Percentiles rank a stretch among this genome's conserved stretches.
These are phyloP conservation scores for Pichia nanzhaoensis DNA, from an alignment of 805 yeast genomes.

Conservation along the genomic window DNA sequence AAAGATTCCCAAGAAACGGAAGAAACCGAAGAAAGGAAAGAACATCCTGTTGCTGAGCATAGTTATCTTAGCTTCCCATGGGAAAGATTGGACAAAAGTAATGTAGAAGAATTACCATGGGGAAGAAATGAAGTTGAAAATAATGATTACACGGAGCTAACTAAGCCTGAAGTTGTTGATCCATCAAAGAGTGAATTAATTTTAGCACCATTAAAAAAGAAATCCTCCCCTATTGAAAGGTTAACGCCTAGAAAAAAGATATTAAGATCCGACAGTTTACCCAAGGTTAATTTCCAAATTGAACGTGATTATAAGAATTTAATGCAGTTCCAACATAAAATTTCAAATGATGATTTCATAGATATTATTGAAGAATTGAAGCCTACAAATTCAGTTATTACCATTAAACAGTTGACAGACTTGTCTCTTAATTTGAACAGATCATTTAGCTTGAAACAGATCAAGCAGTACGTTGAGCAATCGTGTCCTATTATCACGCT, in stretches of 20 bases:
- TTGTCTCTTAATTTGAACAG: conserved; percentile 13
- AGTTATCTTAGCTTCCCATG: conserved; percentile 10
- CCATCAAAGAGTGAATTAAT: conserved; percentile 19
- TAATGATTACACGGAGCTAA: background rate
- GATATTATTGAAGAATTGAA: conserved; percentile 24
- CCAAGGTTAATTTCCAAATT: conserved; percentile 5
- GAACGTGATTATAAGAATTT: conserved; percentile 26
- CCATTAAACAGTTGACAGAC: conserved; percentile 18
- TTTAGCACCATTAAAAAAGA: conserved; percentile 22
- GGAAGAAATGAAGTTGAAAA: background rate
- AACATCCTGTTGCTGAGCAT: background rate
- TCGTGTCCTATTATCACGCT: conserved; percentile 5
- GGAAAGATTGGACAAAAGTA: conserved; percentile 3
- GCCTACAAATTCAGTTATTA: conserved; percentile 20
- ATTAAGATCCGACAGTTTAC: background rate
- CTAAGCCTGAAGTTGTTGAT: conserved; percentile 7
- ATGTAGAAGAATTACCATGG: conserved; percentile 3
- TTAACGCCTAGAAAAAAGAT: conserved; percentile 11
- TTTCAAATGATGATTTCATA: conserved; percentile 21
- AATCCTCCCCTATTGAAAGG: conserved; percentile 18
- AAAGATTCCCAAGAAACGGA: no score
- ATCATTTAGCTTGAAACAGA: conserved; percentile 21
- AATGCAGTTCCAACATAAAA: conserved; percentile 24
- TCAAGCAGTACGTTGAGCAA: conserved; percentile 17
- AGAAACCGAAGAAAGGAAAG: conserved; percentile 3